phyloP scores from a whole-genome alignment of 2,329 filamentous ascomycete species.

The Phyllosticta capitalensis region DNA sequence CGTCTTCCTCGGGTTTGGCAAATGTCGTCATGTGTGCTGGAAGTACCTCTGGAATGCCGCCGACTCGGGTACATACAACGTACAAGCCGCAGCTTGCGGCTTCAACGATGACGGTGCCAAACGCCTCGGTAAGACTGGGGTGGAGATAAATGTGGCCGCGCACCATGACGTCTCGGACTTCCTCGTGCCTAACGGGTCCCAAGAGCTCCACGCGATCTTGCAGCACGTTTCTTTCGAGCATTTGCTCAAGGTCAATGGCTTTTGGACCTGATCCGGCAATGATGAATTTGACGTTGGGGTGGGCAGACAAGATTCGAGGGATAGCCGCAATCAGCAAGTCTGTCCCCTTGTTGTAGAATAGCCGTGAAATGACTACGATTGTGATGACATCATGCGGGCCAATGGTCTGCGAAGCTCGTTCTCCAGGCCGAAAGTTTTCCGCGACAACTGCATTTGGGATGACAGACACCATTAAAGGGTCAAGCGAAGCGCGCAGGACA shows the following conservation, averaged over 20 bases:
- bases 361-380: slow-evolving; percentile 90
- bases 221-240: slow-evolving; percentile 88
- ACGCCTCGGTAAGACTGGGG: slow-evolving; percentile 89
- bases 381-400: slow-evolving; percentile 82
- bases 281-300: slow-evolving; percentile 92
- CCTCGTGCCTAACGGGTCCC: slow-evolving; percentile 85
- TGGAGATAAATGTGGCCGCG: slow-evolving; percentile 94
- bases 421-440: slow-evolving; percentile 73
- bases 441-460: slow-evolving; percentile 97
- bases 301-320: slow-evolving; percentile 76
- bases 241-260: slow-evolving; percentile 94
- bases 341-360: slow-evolving; percentile 98
- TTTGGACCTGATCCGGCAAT: slow-evolving; percentile 95
- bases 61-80: slow-evolving; percentile 92
- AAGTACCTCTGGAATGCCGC: slow-evolving; percentile 91
- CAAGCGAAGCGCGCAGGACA: slow-evolving; percentile 83
- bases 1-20: slow-evolving; percentile 92
- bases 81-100: slow-evolving; percentile 93
- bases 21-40: slow-evolving; percentile 97
- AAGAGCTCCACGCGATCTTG: slow-evolving; percentile 91
- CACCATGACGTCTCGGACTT: slow-evolving; percentile 96
- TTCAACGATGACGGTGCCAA: slow-evolving; percentile 96
- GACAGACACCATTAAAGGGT: slow-evolving; percentile 93
- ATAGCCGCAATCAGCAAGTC: slow-evolving; percentile 95
- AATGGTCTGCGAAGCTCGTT: slow-evolving; percentile 53